Conservation (phyloP, 2,329 filamentous ascomycete genomes). For the Phaeosphaeriaceae sp. region DNA sequence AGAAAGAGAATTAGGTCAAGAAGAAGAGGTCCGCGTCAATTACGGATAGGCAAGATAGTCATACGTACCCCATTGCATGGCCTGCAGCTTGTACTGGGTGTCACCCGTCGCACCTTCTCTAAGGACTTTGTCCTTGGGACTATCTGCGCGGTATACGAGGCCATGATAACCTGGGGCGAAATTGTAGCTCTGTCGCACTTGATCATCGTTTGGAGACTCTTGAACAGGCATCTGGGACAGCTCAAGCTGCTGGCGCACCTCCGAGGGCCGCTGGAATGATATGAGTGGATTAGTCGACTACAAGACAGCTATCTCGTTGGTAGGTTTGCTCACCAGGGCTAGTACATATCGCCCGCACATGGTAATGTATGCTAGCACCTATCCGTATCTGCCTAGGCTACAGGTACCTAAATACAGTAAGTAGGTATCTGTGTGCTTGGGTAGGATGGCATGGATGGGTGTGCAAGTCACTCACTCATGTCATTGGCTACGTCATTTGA, state of each 20-base stretch:
- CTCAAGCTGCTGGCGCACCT: constrained; percentile 75
- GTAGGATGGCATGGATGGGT: too few species aligned
- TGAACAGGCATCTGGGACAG: constrained; percentile 76
- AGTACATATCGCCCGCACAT: constrained; percentile 76
- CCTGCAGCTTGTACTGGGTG: constrained; percentile 79
- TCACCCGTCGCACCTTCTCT: constrained; percentile 30
- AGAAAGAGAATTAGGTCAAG: not conserved
- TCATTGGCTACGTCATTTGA: constrained; percentile 47
- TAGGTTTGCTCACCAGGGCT: constrained; percentile 63
- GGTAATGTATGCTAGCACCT: too few species aligned
- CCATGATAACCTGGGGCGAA: constrained; percentile 89
- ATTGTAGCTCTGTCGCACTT: constrained; percentile 80
- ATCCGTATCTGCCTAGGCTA: too few species aligned
- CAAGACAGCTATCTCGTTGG: too few species aligned
- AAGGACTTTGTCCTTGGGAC: constrained; percentile 59
- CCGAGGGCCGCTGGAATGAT: constrained; percentile 69
- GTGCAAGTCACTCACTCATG: too few species aligned
- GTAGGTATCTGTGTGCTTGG: too few species aligned
- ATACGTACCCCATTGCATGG: constrained; percentile 83
- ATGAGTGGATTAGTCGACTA: not conserved
- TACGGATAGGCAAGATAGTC: constrained; percentile 15
- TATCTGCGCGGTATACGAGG: constrained; percentile 81
- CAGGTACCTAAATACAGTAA: too few species aligned
- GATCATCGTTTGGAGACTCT: constrained; percentile 74
- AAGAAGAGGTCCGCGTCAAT: too few species aligned